Percentiles rank a stretch among this genome's conserved stretches.
phyloP scores from a whole-genome alignment of 2,329 filamentous ascomycete species.

The Sclerotinia trifoliorum region DNA sequence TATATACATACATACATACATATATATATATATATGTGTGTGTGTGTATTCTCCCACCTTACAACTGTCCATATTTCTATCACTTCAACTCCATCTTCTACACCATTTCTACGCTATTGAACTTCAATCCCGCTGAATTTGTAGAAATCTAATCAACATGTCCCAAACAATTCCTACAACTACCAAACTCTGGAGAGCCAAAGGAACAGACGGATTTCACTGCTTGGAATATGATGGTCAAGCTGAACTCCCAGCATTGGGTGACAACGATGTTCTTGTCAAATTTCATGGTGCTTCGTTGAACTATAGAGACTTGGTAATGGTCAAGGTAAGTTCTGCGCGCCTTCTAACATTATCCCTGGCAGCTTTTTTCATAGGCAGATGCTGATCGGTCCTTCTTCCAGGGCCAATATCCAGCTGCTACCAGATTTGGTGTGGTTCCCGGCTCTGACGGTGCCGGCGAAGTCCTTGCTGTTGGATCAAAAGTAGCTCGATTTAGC shows the following conservation, averaged over 20 bases:
- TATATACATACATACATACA: too few relatives aligned
- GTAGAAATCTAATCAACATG: background rate
- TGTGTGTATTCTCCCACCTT: too few relatives aligned
- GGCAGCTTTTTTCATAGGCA: background rate
- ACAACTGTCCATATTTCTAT: background rate
- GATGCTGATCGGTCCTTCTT: background rate
- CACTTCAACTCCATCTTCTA: background rate
- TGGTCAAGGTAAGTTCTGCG: slow-evolving; percentile 36
- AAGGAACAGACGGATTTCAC: slow-evolving; percentile 50
- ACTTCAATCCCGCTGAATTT: background rate
- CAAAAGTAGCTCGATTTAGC: slow-evolving; percentile 55
- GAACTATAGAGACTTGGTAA: slow-evolving; percentile 44
- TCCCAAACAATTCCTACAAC: slow-evolving; percentile 36
- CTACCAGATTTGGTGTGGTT: slow-evolving; percentile 32
- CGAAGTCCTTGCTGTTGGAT: slow-evolving; percentile 51
- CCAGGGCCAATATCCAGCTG: slow-evolving; percentile 36
- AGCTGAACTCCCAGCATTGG: slow-evolving; percentile 43
- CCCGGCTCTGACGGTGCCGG: slow-evolving; percentile 46
- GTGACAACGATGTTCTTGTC: slow-evolving; percentile 55
- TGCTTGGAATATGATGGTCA: slow-evolving; percentile 45
- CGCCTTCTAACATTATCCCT: too few relatives aligned
- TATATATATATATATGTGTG: too few relatives aligned
- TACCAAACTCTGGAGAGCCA: slow-evolving; percentile 48
- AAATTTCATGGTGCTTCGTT: slow-evolving; percentile 46
- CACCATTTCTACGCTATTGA: background rate